Base-by-base conservation (phyloP, 2,329 filamentous ascomycete species). In the Plectosphaerella plurivora region DNA sequence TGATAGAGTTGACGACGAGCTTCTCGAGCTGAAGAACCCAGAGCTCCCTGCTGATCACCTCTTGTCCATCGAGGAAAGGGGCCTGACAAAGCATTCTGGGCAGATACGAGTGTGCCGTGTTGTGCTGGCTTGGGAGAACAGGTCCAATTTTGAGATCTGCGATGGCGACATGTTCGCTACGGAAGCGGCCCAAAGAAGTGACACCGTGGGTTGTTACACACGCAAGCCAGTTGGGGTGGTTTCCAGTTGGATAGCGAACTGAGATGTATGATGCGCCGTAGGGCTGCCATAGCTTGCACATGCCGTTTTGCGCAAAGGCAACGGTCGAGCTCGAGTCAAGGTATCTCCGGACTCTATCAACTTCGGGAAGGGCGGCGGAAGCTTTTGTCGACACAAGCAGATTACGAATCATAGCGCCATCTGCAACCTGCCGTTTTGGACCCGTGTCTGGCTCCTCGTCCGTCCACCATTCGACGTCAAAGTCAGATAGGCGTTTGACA, bases 281-380 rank as follows among this genome's bases (percentile, higher is more conserved):
- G 8, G 79, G 79, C 22, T 79, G 78, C 79, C 79, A 83, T 15
- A 82, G 65, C 57, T 74, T 77, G 33, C 89, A 91, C 83, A 97
- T 88, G 46, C 93, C 93, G 61, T 96, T 96, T 61, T 97, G 92
- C 22, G 90, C 73, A 61, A 97, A 89, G 12, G 87, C 77, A n/a
- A 97, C 82, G 0, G 89, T 88, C n/a, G 86, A 89, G 4, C 76
- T 68, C 3, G 72, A 67, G 56, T 83, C 78, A 3, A 85, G 77
- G 50, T 96, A 81, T 1, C 80, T 69, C 7, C 80, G 73, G 14
- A 96, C 68, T 16, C 73, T 65, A 49, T 77, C 75, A 5, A 77
- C 69, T 41, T 88, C 86, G 1, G 78, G 71, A n/a, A 89, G 67
- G 0, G 89, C 88, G 37, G 81, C 72, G 3, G 81, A 73, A 0